phyloP scores from a whole-genome alignment of 2,329 filamentous ascomycete species.

The Aotearoamyces nothofagi region DNA sequence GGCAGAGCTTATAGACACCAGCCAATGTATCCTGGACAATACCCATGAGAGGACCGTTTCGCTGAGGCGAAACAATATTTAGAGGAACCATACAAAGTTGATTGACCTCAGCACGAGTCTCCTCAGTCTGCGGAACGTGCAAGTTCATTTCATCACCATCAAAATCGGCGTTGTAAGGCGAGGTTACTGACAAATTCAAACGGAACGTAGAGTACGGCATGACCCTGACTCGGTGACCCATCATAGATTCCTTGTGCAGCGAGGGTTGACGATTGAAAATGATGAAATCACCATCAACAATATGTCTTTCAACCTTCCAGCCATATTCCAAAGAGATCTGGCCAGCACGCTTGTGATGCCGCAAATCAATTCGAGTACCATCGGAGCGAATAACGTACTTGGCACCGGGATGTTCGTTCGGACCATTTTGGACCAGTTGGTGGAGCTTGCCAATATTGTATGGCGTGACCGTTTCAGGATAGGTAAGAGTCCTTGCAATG shows the following conservation, averaged over 20 bases:
- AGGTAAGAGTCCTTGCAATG: constrained; percentile 85
- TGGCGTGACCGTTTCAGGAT: constrained; percentile 91
- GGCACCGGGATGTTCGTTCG: constrained; percentile 87
- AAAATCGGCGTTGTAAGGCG: constrained; percentile 99
- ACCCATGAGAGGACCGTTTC: constrained; percentile 96
- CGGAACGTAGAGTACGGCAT: constrained; percentile 99
- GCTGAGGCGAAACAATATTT: constrained; percentile 95
- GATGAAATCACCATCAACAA: constrained; percentile 92
- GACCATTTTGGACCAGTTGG: constrained; percentile 79
- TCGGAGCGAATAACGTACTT: constrained; percentile 93
- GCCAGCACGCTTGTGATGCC: constrained; percentile 78
- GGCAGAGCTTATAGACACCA: constrained; percentile 92
- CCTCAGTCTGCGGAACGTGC: constrained; percentile 95
- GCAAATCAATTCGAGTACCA: constrained; percentile 85
- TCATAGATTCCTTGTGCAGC: constrained; percentile 99
- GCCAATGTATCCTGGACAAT: constrained; percentile 97
- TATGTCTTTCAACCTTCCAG: constrained; percentile 96
- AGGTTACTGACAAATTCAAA: constrained; percentile 92
- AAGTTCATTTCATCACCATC: constrained; percentile 99
- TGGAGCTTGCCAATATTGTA: constrained; percentile 95
- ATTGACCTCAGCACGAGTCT: constrained; percentile 86
- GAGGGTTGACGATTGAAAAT: constrained; percentile 99
- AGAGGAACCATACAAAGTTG: constrained; percentile 95
- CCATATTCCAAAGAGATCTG: constrained; percentile 85
- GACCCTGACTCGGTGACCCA: constrained; percentile 93